Evolutionary conservation across 2,329 filamentous ascomycete genomes (phyloP), one percentile per base, ranked within the genome.

Genomic region (Stagonosporopsis tanaceti): DNA sequence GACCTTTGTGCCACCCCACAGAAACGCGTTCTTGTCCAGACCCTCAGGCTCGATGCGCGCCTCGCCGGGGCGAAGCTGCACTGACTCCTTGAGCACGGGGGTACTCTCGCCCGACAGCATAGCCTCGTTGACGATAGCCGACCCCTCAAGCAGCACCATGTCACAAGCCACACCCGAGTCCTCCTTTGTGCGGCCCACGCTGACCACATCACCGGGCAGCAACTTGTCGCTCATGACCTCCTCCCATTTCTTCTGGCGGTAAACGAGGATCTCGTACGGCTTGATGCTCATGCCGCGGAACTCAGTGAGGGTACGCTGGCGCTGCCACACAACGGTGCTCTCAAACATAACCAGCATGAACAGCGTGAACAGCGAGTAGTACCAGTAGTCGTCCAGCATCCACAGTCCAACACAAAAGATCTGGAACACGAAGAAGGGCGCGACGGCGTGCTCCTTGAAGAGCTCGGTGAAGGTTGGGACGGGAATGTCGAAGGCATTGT

Each of bases 341-440:
- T 99, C 95, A 69, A 99, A 99, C 57, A 87, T 89, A 66, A 99
- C 92, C 53, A 99, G 87, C 96, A 99, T 99, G 81, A 98, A 93
- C 22, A 99, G 88, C 0, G 96, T 99, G 79, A 99, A 99, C 20
- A 99, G 86, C 60, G 95, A 98, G 81, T 99, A 99, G 82, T 99
- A 99, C 95, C 96, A 99, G 80, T 98, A 99, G 79, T 99, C 96
- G 74, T 99, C 95, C 74, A 99, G 82, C 88, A 98, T 92, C 95
- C 95, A 99, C 60, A 99, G 82, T 15, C 95, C 96, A 57, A 99
- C 95, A 70, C 96, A 99, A 82, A 99, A 99, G 60, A 99, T 84
- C 82, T 99, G 95, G 81, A 99, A 99, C 62, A 99, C 93, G 79
- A 99, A 99, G 83, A 99, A 99, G 5, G 95, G 95, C 22, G 96